Conservation (phyloP, 768 basidiomycete genomes). For the Chalciporus sphaerocephalus region DNA sequence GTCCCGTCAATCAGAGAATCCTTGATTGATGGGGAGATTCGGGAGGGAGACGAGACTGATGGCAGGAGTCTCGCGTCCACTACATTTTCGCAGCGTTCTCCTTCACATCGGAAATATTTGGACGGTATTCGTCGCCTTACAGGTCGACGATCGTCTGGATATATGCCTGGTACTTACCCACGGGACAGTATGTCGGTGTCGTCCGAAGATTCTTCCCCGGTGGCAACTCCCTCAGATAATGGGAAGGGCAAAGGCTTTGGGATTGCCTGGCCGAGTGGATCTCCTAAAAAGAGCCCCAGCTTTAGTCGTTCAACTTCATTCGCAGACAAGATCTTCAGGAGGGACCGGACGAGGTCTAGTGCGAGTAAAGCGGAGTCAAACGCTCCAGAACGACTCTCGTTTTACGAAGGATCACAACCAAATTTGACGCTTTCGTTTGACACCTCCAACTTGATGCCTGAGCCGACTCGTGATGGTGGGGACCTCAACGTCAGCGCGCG, state of each 20-base stretch:
- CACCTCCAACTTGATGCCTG: conserved; percentile 17
- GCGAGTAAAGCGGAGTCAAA: conserved; percentile 38
- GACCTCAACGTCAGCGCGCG: conserved; percentile 22
- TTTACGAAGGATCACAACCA: conserved; percentile 26
- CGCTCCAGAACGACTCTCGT: conserved; percentile 28
- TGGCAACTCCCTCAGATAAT: conserved; percentile 56
- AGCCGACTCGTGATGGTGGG: conserved; percentile 10
- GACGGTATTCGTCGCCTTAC: conserved; percentile 46
- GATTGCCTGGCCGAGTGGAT: conserved; percentile 45
- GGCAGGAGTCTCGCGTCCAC: conserved; percentile 32
- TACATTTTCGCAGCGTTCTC: conserved; percentile 50
- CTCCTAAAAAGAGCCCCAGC: conserved; percentile 48
- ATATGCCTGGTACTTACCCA: conserved; percentile 40
- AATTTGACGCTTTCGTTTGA: conserved; percentile 20
- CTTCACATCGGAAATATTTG: conserved; percentile 44
- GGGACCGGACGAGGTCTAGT: conserved; percentile 51
- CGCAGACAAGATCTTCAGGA: conserved; percentile 55
- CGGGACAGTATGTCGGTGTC: conserved; percentile 63
- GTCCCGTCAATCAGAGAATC: conserved; percentile 31
- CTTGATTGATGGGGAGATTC: conserved; percentile 18
- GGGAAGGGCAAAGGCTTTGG: conserved; percentile 31
- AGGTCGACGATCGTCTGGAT: conserved; percentile 34
- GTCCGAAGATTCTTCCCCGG: conserved; percentile 61
- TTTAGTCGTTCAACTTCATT: conserved; percentile 53
- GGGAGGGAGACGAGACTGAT: conserved; percentile 27